A percentile compares a stretch with the other conserved stretches of the same genome.
These are phyloP conservation scores for Elasticomyces elasticus DNA, from an alignment of 495 filamentous ascomycete genomes.

Conservation along the genomic window DNA sequence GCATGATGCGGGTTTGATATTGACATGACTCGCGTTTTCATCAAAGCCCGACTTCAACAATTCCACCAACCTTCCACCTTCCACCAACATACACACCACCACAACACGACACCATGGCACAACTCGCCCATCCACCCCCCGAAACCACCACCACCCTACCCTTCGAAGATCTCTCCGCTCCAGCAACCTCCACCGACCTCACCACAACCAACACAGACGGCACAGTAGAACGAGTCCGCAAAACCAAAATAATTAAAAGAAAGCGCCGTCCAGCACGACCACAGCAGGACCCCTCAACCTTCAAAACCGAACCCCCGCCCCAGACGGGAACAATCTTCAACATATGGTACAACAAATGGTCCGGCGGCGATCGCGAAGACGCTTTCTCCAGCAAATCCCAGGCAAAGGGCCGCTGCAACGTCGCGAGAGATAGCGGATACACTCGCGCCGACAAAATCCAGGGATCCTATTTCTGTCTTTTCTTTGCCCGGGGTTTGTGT, in stretches of 20 bases:
- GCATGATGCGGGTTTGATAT: too few species aligned
- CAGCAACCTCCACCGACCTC: constrained; percentile 1
- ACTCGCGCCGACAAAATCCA: constrained; percentile 72
- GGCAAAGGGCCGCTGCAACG: constrained; percentile 69
- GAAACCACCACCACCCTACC: neutral
- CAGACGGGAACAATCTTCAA: constrained; percentile 93
- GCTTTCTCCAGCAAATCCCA: constrained; percentile 67
- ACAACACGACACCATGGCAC: too few species aligned
- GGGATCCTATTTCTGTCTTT: constrained; percentile 85
- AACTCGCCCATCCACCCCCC: neutral
- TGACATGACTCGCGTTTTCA: too few species aligned
- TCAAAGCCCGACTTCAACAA: too few species aligned
- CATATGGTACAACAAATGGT: constrained; percentile 95
- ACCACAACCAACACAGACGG: constrained; percentile 17
- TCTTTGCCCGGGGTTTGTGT: constrained; percentile 76
- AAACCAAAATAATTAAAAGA: constrained; percentile 57
- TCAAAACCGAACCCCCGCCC: constrained; percentile 69
- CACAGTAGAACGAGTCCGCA: constrained; percentile 44
- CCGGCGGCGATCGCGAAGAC: constrained; percentile 87
- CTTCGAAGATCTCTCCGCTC: neutral
- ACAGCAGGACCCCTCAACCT: constrained; percentile 73
- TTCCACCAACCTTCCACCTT: too few species aligned
- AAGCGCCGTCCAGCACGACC: constrained; percentile 57
- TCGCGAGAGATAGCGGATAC: constrained; percentile 74
- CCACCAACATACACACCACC: too few species aligned